Percentiles rank a stretch among this genome's conserved stretches.
Conservation (phyloP, 2,329 filamentous ascomycete genomes). For the Sclerotinia spermophila region DNA sequence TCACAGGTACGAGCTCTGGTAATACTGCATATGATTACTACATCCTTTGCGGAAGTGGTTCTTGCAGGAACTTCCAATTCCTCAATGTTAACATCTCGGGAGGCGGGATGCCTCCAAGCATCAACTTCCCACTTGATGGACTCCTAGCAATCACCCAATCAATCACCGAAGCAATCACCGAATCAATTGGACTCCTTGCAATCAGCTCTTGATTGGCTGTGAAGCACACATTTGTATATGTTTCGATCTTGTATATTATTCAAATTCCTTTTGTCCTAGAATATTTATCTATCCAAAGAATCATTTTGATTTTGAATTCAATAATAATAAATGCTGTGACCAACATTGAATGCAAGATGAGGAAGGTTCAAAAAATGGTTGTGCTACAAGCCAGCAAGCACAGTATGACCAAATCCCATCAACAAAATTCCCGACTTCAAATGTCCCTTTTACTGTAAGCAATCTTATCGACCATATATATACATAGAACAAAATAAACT, state of each 20-base stretch:
- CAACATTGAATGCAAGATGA: not conserved
- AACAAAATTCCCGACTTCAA: not conserved
- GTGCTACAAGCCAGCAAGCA: not conserved
- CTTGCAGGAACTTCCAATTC: conserved; percentile 37
- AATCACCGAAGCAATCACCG: no score
- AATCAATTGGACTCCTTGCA: no score
- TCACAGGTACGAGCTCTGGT: conserved; percentile 42
- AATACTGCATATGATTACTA: conserved; percentile 44
- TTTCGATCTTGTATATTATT: not conserved
- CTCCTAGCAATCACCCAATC: no score
- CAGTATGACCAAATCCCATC: not conserved
- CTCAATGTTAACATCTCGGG: conserved; percentile 3
- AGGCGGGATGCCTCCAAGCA: not conserved
- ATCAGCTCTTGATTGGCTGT: not conserved
- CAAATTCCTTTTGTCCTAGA: not conserved
- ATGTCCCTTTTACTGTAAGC: not conserved
- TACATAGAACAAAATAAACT: not conserved
- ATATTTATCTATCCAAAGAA: not conserved
- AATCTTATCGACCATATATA: no score
- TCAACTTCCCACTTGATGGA: conserved; percentile 10
- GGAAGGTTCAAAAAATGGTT: not conserved
- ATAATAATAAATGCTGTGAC: not conserved
- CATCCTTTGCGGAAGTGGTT: conserved; percentile 53
- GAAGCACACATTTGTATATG: not conserved
- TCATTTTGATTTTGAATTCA: not conserved